These are phyloP conservation scores for Dendrothele bispora DNA, from an alignment of 768 basidiomycete genomes.

Conservation along the genomic window DNA sequence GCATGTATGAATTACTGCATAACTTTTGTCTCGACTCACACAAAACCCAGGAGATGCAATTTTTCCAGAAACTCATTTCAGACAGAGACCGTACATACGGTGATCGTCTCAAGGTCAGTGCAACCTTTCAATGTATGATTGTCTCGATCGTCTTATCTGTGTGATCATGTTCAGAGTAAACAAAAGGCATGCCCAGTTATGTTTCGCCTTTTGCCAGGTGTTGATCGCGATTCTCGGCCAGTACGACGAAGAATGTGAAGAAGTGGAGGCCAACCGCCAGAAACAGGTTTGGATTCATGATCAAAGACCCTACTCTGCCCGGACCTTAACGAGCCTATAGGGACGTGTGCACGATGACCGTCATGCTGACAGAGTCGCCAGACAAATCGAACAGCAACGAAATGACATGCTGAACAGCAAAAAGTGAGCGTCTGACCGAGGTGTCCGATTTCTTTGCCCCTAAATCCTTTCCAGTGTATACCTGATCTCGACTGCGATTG, in stretches of 20 bases:
- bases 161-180: slow-evolving; percentile 20
- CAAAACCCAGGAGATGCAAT: slow-evolving; percentile 55
- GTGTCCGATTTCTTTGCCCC: too few species aligned
- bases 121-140: not conserved
- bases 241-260: slow-evolving; percentile 80
- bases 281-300: slow-evolving; percentile 58
- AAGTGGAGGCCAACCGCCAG: slow-evolving; percentile 72
- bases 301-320: not conserved
- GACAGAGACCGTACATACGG: slow-evolving; percentile 69
- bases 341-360: slow-evolving; percentile 69
- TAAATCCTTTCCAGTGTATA: slow-evolving; percentile 53
- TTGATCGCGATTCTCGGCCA: slow-evolving; percentile 26
- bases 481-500: slow-evolving; percentile 65
- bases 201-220: not conserved
- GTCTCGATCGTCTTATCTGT: slow-evolving; percentile 8
- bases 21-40: slow-evolving; percentile 5
- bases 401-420: slow-evolving; percentile 80
- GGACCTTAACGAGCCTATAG: slow-evolving; percentile 32
- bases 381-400: slow-evolving; percentile 74
- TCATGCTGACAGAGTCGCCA: slow-evolving; percentile 71
- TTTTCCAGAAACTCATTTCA: slow-evolving; percentile 67
- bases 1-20: slow-evolving; percentile 28
- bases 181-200: slow-evolving; percentile 23
- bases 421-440: slow-evolving; percentile 55
- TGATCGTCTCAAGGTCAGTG: slow-evolving; percentile 68